Percentiles rank a stretch among this genome's conserved stretches.
Evolutionary conservation across 768 basidiomycete genomes (phyloP).

Genomic region (Lactarius trivialis): DNA sequence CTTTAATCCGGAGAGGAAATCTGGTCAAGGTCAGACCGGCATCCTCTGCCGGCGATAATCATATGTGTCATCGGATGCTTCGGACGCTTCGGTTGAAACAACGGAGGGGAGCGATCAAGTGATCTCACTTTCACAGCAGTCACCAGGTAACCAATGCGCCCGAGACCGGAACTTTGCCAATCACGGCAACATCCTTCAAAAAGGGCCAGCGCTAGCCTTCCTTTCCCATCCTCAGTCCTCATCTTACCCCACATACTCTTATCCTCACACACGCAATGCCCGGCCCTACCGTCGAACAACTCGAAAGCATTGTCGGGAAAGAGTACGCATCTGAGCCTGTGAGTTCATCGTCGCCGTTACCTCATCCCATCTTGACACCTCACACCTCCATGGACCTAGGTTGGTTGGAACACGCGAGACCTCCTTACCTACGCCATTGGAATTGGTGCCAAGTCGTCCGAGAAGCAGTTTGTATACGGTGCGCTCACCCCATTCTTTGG

Average conservation of each 20-base stretch:
- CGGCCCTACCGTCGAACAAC: slow-evolving; percentile 29
- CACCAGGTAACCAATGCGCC: neutral
- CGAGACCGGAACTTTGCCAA: neutral
- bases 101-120: no score
- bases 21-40: no score
- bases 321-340: slow-evolving; percentile 49
- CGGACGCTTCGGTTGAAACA: no score
- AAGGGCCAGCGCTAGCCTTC: neutral
- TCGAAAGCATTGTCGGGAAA: slow-evolving; percentile 61
- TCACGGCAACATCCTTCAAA: neutral
- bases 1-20: no score
- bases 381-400: slow-evolving; percentile 36
- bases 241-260: neutral
- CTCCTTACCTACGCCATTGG: slow-evolving; percentile 72
- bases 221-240: neutral
- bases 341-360: slow-evolving; percentile 23
- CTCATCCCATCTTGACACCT: neutral
- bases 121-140: no score
- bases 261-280: slow-evolving; percentile 3
- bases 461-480: slow-evolving; percentile 70
- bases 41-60: no score
- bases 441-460: slow-evolving; percentile 74
- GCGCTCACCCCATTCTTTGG: slow-evolving; percentile 15
- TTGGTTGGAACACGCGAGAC: slow-evolving; percentile 81
- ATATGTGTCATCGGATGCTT: no score